Conservation (phyloP, 768 basidiomycete species). For the Boletellus ananas region DNA sequence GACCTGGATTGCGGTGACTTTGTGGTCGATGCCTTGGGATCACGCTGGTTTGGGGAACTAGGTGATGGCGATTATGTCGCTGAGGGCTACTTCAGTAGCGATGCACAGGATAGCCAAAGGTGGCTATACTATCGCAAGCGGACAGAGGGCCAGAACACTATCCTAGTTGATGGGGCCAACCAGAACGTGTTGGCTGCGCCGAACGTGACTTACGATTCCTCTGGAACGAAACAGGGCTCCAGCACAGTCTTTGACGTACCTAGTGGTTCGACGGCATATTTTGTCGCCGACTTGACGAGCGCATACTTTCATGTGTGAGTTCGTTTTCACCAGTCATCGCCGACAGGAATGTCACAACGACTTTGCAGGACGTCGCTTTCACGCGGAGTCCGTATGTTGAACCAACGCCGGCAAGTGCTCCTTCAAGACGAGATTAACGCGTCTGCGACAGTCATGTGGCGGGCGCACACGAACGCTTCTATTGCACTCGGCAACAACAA, state of each 20-base stretch:
- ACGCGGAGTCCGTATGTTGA: slow-evolving; percentile 83
- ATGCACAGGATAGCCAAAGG: slow-evolving; percentile 61
- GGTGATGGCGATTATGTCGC: slow-evolving; percentile 85
- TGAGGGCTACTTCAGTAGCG: slow-evolving; percentile 71
- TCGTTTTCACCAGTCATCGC: neutral
- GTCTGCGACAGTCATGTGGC: slow-evolving; percentile 67
- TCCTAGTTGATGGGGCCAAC: slow-evolving; percentile 71
- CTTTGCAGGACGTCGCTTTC: slow-evolving; percentile 57
- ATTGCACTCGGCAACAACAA: slow-evolving; percentile 49
- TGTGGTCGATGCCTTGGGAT: slow-evolving; percentile 89
- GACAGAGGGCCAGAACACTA: slow-evolving; percentile 96
- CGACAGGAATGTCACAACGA: slow-evolving; percentile 13
- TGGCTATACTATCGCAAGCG: slow-evolving; percentile 96
- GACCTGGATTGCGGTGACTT: slow-evolving; percentile 95
- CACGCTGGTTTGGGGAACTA: slow-evolving; percentile 92
- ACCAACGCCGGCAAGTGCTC: slow-evolving; percentile 82
- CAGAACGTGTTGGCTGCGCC: slow-evolving; percentile 75
- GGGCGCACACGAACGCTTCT: slow-evolving; percentile 95
- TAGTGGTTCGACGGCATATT: slow-evolving; percentile 72
- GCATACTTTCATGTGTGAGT: slow-evolving; percentile 76
- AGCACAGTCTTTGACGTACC: slow-evolving; percentile 73
- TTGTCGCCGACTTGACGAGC: slow-evolving; percentile 68
- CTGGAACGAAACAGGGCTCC: slow-evolving; percentile 72
- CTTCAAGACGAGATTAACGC: slow-evolving; percentile 87
- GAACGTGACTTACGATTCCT: slow-evolving; percentile 46